Percentiles rank a stretch among this genome's conserved stretches.
These are phyloP conservation scores for Vanrija sp. DNA, from an alignment of 1,284 basidiomycete species.

Conservation along the genomic window DNA sequence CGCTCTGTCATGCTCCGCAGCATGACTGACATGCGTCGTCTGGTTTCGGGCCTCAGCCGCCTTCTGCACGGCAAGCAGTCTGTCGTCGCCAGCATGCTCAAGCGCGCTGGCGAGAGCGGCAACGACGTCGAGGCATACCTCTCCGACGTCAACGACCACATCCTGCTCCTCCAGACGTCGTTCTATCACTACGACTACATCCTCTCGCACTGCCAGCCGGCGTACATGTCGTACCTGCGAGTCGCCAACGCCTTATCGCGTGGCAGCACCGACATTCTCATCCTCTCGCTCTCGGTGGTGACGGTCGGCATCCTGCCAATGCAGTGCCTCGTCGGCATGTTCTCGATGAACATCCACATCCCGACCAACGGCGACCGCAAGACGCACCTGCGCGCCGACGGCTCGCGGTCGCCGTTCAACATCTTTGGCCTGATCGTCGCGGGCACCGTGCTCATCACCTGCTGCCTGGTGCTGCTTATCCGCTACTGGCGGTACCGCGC, in stretches of 20 bases:
- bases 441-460: slow-evolving; percentile 34
- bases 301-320: slow-evolving; percentile 67
- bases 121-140: slow-evolving; percentile 79
- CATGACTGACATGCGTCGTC: slow-evolving; percentile 73
- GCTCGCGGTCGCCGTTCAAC: slow-evolving; percentile 26
- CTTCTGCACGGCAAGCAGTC: slow-evolving; percentile 77
- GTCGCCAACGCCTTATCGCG: slow-evolving; percentile 61
- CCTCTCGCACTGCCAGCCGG: slow-evolving; percentile 79
- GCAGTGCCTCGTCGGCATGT: slow-evolving; percentile 60
- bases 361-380: slow-evolving; percentile 47
- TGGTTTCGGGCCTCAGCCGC: slow-evolving; percentile 76
- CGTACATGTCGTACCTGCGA: slow-evolving; percentile 74
- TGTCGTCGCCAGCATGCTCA: slow-evolving; percentile 73
- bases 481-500: slow-evolving; percentile 44
- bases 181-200: slow-evolving; percentile 85
- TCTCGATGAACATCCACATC: slow-evolving; percentile 59
- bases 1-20: slow-evolving; percentile 57
- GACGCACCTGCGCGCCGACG: slow-evolving; percentile 28
- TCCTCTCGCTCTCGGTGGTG: slow-evolving; percentile 65
- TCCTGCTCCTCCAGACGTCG: slow-evolving; percentile 78
- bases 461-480: slow-evolving; percentile 38
- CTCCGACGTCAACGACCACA: slow-evolving; percentile 93
- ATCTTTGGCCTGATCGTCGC: slow-evolving; percentile 42
- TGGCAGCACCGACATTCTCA: slow-evolving; percentile 61
- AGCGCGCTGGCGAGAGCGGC: slow-evolving; percentile 57